Evolutionary conservation across 2,329 filamentous ascomycete species (phyloP), one percentile per base, ranked within the genome.

Genomic region (Sporothrix curviconia): DNA sequence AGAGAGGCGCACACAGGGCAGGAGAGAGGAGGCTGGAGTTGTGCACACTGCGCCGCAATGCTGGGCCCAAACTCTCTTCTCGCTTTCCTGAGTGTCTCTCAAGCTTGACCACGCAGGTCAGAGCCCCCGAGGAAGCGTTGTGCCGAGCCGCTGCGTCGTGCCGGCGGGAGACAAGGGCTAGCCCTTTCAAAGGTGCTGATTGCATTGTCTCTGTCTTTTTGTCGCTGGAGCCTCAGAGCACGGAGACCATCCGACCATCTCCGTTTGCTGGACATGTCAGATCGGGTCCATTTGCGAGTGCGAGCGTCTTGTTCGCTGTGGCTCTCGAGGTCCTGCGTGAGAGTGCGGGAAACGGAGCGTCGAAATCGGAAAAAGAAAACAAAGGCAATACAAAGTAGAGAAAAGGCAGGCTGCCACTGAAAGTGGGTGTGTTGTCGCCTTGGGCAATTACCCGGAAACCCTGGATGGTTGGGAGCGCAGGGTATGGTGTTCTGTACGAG

Each of bases 381-480:
- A 24, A 50, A 46, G 30, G 25, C 14, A 46, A 32, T 14, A 7
- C 19, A 24, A 22, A 8, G 17, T 14, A 39, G 19, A 24, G 7
- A 46, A 19, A 37, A 22, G 11, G 42, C n/a, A 43, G 39, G 32
- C 28, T 32, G 36, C 49, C 49, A 42, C 36, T n/a, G 49, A 52
- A 30, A 52, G 49, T 32, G 49, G 49, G 36, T 32, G 49, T 42
- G 24, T 24, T 15, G 7, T 14, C 9, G n/a, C n/a, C n/a, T n/a
- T n/a, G n/a, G n/a, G 22, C 36, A 51, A 52, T 49, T 49, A 36
- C 30, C 30, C 25, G 46, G 34, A 51, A 51, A 51, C 52, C 52
- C 19, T 36, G 52, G 52, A 30, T 39, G 30, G 19, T 14, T 25
- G 34, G n/a, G n/a, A n/a, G n/a, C n/a, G n/a, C n/a, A n/a, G n/a